Evolutionary conservation across 768 basidiomycete species (phyloP).

Genomic region (Mycena crocata): DNA sequence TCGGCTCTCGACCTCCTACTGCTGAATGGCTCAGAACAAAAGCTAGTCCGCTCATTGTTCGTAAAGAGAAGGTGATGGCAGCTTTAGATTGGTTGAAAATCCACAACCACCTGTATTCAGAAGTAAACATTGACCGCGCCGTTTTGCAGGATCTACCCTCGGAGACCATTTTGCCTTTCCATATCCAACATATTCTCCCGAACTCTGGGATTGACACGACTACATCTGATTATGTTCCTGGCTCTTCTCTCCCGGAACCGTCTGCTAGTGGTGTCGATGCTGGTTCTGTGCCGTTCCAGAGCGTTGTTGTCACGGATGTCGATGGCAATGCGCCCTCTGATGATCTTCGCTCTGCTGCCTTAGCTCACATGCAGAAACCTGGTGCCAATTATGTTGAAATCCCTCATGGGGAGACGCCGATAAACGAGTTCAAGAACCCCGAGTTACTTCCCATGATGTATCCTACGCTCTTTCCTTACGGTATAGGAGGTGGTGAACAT

Average conservation of each 20-base stretch:
- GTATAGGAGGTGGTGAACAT: constrained; percentile 39
- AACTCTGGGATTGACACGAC: neutral
- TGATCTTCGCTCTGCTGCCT: neutral
- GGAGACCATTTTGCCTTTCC: constrained; percentile 26
- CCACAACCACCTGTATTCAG: constrained; percentile 38
- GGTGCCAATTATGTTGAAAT: constrained; percentile 29
- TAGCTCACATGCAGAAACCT: neutral
- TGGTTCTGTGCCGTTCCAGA: neutral
- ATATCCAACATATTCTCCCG: constrained; percentile 28
- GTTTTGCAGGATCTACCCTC: constrained; percentile 23
- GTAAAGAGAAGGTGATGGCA: constrained; percentile 26
- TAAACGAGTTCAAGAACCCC: constrained; percentile 40
- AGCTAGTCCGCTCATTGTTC: constrained; percentile 38
- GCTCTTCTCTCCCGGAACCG: neutral
- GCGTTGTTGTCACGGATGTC: neutral
- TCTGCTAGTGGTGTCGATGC: neutral
- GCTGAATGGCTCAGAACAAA: constrained; percentile 33
- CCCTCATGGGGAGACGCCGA: constrained; percentile 31
- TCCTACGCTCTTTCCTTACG: constrained; percentile 43
- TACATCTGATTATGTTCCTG: neutral
- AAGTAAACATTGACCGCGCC: constrained; percentile 22
- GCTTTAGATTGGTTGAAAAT: constrained; percentile 37
- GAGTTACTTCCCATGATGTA: constrained; percentile 40
- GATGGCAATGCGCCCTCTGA: neutral
- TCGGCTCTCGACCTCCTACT: constrained; percentile 32